Evolutionary conservation across 495 filamentous ascomycete genomes (phyloP), one percentile per base, ranked within the genome.

Genomic region (Podospora australis): DNA sequence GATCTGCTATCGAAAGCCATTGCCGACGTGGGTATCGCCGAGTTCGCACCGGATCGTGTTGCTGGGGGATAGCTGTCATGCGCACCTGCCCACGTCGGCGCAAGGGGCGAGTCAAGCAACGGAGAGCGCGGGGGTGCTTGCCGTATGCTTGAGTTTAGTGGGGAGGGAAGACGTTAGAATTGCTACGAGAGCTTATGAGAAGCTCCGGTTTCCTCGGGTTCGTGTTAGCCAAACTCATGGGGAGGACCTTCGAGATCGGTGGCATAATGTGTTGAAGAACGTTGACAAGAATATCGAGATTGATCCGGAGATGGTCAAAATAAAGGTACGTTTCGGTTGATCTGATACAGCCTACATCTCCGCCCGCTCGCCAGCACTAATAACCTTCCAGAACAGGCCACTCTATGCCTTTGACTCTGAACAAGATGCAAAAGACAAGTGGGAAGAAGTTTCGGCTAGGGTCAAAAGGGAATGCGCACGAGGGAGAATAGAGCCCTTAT

Each of bases 181-280:
- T 19, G 74, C 73, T 60, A 77, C 74, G 7, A 54, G 74, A 41
- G 62, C 64, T 4, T 78, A 78, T 58, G 74, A 78, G 56, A 77
- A 75, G 55, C 53, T 78, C 20, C 62, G 74, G 6, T 78, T 78
- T 50, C 54, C 52, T 5, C 52, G 74, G 34, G 70, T 69, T 3
- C 53, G 73, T 4, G 55, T 67, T 24, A 72, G 69, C 39, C 74
- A 77, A 53, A 65, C 63, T 13, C 76, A 78, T 48, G 74, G 74
- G 0, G 72, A 75, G 53, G 74, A 77, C 49, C 40, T 78, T 22
- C 49, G 74, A n/a, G 72, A 77, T 52, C 57, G 74, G 14, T 78
- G 74, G 74, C 74, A 78, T 46, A 70, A 63, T 48, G 70, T 69
- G 30, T 58, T 78, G 17, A 75, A 72, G 54, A 55, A 64, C 24